Percentiles rank a stretch among this genome's conserved stretches.
Evolutionary conservation across 768 basidiomycete genomes (phyloP).

Genomic region (Tubosaeta sp.): DNA sequence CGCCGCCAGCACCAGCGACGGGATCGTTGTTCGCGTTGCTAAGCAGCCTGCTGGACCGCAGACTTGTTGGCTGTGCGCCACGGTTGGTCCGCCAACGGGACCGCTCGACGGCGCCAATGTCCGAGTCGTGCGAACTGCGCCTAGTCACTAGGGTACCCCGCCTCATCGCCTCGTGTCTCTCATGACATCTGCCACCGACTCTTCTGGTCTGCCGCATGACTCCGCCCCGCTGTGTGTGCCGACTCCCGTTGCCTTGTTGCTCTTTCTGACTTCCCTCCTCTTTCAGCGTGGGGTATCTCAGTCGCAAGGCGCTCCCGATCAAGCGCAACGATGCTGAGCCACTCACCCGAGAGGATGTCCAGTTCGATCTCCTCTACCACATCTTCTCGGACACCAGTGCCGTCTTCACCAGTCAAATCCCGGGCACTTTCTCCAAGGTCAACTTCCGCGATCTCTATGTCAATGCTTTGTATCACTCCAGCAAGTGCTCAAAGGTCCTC

Average conservation of each 20-base stretch:
- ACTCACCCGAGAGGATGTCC: constrained; percentile 77
- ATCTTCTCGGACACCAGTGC: constrained; percentile 68
- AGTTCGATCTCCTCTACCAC: constrained; percentile 77
- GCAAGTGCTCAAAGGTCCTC: constrained; percentile 82
- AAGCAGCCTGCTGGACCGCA: constrained; percentile 1
- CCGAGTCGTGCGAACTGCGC: constrained; percentile 28
- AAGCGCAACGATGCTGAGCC: constrained; percentile 82
- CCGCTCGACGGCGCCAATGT: constrained; percentile 13
- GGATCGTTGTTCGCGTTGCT: constrained; percentile 1
- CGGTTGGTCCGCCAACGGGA: constrained; percentile 1
- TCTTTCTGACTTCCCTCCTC: constrained; percentile 10
- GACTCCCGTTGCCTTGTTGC: constrained; percentile 7
- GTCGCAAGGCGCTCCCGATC: constrained; percentile 64
- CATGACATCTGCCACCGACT: constrained; percentile 46
- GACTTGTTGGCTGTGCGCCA: background rate
- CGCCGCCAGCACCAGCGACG: constrained; percentile 11
- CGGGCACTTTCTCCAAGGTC: constrained; percentile 47
- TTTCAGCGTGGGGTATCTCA: constrained; percentile 53
- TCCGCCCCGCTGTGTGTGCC: constrained; percentile 49
- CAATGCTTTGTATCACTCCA: constrained; percentile 73
- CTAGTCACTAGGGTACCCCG: constrained; percentile 21
- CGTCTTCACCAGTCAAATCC: constrained; percentile 68
- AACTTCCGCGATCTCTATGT: constrained; percentile 83
- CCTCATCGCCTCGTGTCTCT: constrained; percentile 34
- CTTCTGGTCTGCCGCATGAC: constrained; percentile 44